Base-by-base conservation (phyloP, 208 protist species). In the Eutreptiella sp. region DNA sequence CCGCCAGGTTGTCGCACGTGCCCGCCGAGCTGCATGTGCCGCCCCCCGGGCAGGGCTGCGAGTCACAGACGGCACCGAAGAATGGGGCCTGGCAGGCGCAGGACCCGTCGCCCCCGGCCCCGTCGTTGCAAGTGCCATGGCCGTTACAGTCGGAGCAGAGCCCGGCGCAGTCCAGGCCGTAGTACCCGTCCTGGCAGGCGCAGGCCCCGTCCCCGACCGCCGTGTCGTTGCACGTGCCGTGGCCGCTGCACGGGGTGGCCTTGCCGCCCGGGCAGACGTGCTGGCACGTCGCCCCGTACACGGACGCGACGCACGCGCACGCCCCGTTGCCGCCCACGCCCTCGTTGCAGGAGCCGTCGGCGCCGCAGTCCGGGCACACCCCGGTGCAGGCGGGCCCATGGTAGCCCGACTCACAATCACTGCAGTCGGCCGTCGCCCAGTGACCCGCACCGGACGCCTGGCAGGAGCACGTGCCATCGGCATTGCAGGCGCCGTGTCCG, bases 91-190 rank as follows among this genome's bases (percentile, higher is more conserved):
- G 16, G 43, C 43, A 48, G 16, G 43, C 14, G 43, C 43, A 48
- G 5, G 23, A 11, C 43, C 5, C n/a, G 9, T 14, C 26, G 5
- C 43, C 43, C 9, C 23, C n/a, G 9, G 26, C 43, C 9, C 43
- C 50, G 34, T n/a, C 34, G 39, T 19, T 16, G 50, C 50, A 57
- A 38, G n/a, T 53, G 11, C 50, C 50, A 36, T 57, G 50, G 39
- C 50, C 50, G 21, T 34, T 23, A 36, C 50, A 57, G 19, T 48
- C 39, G 9, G 43, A 24, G 43, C 43, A 48, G 16, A 28, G 21
- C 16, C 19, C 16, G 21, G 9, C 16, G n/a, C 43, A 48, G 9
- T 48, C 7, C 19, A 27, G 21, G 7, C 43, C 43, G 43, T 21
- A 48, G n/a, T 29, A 48, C 16, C 50, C 50, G 16, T 9, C 19